Evolutionary conservation across 495 filamentous ascomycete species (phyloP).

Genomic region (Xylaria flabelliformis): DNA sequence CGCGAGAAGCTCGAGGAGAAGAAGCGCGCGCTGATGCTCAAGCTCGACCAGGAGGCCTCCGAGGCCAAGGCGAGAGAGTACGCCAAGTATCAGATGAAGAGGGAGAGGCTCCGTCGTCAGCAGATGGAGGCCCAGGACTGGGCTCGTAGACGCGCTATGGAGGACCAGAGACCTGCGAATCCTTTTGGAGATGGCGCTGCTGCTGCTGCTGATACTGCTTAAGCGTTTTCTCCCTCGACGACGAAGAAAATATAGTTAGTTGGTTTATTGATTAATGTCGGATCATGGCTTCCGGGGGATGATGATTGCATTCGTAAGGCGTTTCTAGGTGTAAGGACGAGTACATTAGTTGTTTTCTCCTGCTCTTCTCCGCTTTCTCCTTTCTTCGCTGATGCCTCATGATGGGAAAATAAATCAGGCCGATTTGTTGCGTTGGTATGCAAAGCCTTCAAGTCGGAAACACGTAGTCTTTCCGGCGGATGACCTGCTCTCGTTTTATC

Average conservation of each 20-base stretch:
- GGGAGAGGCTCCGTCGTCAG: conserved; percentile 1
- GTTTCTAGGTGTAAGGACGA: neutral
- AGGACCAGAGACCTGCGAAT: neutral
- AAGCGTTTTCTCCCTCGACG: neutral
- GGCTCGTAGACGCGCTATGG: conserved; percentile 1
- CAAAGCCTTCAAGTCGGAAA: neutral
- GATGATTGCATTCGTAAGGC: conserved; percentile 5
- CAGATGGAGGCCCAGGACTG: conserved; percentile 11
- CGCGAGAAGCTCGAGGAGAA: conserved; percentile 46
- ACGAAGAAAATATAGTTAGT: neutral
- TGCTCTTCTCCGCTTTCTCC: neutral
- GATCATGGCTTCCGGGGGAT: too few species aligned
- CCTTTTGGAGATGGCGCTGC: neutral
- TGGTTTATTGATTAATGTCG: neutral
- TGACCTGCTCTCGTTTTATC: neutral
- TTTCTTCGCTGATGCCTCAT: conserved; percentile 1
- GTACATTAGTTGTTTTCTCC: neutral
- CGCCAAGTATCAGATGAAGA: neutral
- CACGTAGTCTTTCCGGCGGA: neutral
- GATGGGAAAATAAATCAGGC: neutral
- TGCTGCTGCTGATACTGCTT: neutral
- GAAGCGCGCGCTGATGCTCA: neutral
- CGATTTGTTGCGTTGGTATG: neutral
- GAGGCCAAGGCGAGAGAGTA: neutral
- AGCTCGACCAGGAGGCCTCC: conserved; percentile 1